Percentiles rank a stretch among this genome's conserved stretches.
These are phyloP conservation scores for Colletotrichum tabaci DNA, from an alignment of 2,329 filamentous ascomycete genomes.

Conservation along the genomic window DNA sequence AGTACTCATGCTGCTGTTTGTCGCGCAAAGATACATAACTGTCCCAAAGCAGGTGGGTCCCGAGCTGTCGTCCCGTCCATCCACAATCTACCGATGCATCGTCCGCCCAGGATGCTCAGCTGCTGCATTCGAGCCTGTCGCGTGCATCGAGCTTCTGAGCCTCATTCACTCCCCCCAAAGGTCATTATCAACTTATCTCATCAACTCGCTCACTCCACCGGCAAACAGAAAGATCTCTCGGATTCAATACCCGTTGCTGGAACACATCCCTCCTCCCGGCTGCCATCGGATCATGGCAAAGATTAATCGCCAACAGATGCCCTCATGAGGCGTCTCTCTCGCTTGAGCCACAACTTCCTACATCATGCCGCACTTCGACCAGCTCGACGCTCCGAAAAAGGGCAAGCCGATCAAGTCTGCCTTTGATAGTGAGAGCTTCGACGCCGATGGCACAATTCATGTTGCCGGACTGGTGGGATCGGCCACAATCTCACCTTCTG, in stretches of 20 bases:
- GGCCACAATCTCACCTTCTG: slow-evolving; percentile 92
- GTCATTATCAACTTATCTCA: slow-evolving; percentile 17
- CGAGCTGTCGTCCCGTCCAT: slow-evolving; percentile 21
- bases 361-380: slow-evolving; percentile 66
- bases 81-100: slow-evolving; percentile 5
- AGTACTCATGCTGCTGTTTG: neutral
- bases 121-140: slow-evolving; percentile 37
- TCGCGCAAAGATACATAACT: neutral
- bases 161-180: slow-evolving; percentile 9
- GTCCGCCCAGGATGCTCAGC: slow-evolving; percentile 14
- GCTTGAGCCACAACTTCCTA: slow-evolving; percentile 30
- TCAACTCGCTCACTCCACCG: neutral
- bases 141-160: slow-evolving; percentile 34
- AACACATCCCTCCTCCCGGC: neutral
- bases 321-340: slow-evolving; percentile 41
- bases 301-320: slow-evolving; percentile 34
- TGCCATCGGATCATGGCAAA: slow-evolving; percentile 36
- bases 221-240: neutral
- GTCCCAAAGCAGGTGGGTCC: neutral
- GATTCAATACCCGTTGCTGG: neutral
- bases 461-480: slow-evolving; percentile 88
- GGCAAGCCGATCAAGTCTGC: slow-evolving; percentile 76
- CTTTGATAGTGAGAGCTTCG: slow-evolving; percentile 90
- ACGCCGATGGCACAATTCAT: slow-evolving; percentile 85
- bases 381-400: slow-evolving; percentile 66